Percentiles rank a stretch among this genome's conserved stretches.
Evolutionary conservation across 371 early-diverging fungal species (phyloP).

Genomic region (Apophysomyces elegans): DNA sequence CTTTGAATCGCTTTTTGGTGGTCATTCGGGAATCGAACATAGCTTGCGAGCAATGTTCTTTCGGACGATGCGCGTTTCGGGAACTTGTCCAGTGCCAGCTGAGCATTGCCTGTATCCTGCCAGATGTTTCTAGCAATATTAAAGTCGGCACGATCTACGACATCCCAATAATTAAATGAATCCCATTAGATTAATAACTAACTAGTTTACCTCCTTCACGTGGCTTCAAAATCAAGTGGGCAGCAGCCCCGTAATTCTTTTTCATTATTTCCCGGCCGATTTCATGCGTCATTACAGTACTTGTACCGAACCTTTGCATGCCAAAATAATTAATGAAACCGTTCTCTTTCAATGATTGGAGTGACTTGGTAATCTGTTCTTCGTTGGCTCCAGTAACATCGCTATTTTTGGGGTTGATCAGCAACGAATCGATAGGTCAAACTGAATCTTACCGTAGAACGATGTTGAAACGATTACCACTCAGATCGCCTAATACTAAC

Average conservation of each 20-base stretch:
- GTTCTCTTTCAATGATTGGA: slow-evolving; percentile 62
- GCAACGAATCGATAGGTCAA: neutral
- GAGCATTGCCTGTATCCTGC: slow-evolving; percentile 67
- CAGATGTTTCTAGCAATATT: slow-evolving; percentile 71
- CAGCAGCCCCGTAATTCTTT: slow-evolving; percentile 76
- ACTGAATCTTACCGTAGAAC: slow-evolving; percentile 59
- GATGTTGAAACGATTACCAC: slow-evolving; percentile 91
- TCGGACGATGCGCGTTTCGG: slow-evolving; percentile 81
- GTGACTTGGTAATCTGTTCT: slow-evolving; percentile 54
- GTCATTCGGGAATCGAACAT: slow-evolving; percentile 50
- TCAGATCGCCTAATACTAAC: slow-evolving; percentile 82
- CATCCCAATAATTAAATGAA: neutral
- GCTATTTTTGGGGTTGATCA: slow-evolving; percentile 17
- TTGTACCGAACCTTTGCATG: slow-evolving; percentile 98
- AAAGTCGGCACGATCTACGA: slow-evolving; percentile 60
- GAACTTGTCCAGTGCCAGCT: slow-evolving; percentile 63
- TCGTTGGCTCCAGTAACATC: slow-evolving; percentile 44
- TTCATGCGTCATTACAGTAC: slow-evolving; percentile 81
- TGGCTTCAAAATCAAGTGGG: slow-evolving; percentile 80
- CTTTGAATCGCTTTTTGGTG: slow-evolving; percentile 67
- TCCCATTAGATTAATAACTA: neutral
- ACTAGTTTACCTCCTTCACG: slow-evolving; percentile 64
- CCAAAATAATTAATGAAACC: slow-evolving; percentile 99
- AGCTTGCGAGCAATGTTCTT: slow-evolving; percentile 62
- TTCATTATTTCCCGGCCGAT: slow-evolving; percentile 86